A percentile compares a stretch with the other conserved stretches of the same genome.
phyloP scores from a whole-genome alignment of 805 yeast genomes.

The Vanderwaltozyma polyspora region DNA sequence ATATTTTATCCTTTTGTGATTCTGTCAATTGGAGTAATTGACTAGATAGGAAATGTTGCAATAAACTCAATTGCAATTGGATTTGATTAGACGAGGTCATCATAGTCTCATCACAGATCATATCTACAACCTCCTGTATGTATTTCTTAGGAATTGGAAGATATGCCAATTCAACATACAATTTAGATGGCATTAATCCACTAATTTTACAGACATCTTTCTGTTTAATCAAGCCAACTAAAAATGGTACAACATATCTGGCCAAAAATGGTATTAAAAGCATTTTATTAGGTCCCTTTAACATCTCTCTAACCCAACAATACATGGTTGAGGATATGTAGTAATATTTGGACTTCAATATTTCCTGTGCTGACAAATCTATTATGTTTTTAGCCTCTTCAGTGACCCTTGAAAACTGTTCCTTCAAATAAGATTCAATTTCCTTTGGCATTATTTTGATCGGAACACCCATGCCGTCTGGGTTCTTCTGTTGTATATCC shows the following conservation, averaged over 20 bases:
- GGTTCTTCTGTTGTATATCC: conserved; percentile 3
- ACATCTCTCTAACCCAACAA: conserved; percentile 44
- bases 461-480: conserved; percentile 27
- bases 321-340: conserved; percentile 55
- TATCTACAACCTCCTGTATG: conserved; percentile 33
- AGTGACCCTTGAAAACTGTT: conserved; percentile 36
- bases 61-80: conserved; percentile 49
- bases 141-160: conserved; percentile 34
- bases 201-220: conserved; percentile 75
- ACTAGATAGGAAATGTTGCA: conserved; percentile 59
- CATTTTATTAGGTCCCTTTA: conserved; percentile 42
- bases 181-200: conserved; percentile 40
- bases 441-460: conserved; percentile 23
- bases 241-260: conserved; percentile 52
- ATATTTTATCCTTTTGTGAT: conserved; percentile 37
- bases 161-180: conserved; percentile 37
- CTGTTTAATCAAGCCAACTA: conserved; percentile 50
- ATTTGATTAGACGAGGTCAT: conserved; percentile 46
- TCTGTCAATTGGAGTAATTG: conserved; percentile 44
- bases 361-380: conserved; percentile 40
- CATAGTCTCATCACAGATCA: conserved; percentile 32
- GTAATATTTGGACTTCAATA: conserved; percentile 48
- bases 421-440: conserved; percentile 30
- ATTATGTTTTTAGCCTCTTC: conserved; percentile 26
- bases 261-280: conserved; percentile 42